A percentile compares a stretch with the other conserved stretches of the same genome.
Evolutionary conservation across 768 basidiomycete genomes (phyloP).

Genomic region (Serendipita sp.): DNA sequence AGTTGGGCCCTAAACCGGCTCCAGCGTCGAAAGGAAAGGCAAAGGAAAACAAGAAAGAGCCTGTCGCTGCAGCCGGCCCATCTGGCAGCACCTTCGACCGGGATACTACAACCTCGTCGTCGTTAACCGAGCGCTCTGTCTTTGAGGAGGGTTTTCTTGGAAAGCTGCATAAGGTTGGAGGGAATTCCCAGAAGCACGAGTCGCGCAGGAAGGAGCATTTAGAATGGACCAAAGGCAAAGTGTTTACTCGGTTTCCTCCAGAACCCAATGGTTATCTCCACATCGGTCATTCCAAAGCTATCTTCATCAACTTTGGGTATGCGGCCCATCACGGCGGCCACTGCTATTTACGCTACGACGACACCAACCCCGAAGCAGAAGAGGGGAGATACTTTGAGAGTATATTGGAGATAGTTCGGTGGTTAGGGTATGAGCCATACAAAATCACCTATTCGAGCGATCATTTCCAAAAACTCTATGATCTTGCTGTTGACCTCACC

Average conservation of each 20-base stretch:
- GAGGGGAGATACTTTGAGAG: conserved; percentile 94
- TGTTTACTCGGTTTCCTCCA: conserved; percentile 94
- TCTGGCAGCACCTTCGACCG: conserved; percentile 26
- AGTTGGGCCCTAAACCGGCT: conserved; percentile 58
- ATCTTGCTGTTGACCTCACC: conserved; percentile 76
- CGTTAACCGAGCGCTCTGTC: conserved; percentile 28
- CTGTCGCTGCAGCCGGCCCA: conserved; percentile 21
- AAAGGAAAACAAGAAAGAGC: conserved; percentile 21
- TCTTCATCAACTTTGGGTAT: conserved; percentile 97
- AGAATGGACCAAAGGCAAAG: conserved; percentile 59
- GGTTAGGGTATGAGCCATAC: conserved; percentile 97
- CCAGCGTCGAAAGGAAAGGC: conserved; percentile 34
- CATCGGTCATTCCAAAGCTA: conserved; percentile 95
- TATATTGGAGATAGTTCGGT: conserved; percentile 85
- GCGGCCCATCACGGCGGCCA: conserved; percentile 86
- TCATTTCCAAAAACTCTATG: conserved; percentile 78
- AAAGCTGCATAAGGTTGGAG: conserved; percentile 82
- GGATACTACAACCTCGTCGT: conserved; percentile 4
- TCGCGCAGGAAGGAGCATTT: conserved; percentile 71
- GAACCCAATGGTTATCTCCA: conserved; percentile 97
- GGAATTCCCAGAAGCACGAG: conserved; percentile 72
- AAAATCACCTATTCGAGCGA: conserved; percentile 99
- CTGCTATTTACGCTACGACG: conserved; percentile 90
- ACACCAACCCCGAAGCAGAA: conserved; percentile 97
- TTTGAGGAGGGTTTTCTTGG: conserved; percentile 95